Evolutionary conservation across 2,329 filamentous ascomycete genomes (phyloP).

Genomic region (Colletotrichum lupini): DNA sequence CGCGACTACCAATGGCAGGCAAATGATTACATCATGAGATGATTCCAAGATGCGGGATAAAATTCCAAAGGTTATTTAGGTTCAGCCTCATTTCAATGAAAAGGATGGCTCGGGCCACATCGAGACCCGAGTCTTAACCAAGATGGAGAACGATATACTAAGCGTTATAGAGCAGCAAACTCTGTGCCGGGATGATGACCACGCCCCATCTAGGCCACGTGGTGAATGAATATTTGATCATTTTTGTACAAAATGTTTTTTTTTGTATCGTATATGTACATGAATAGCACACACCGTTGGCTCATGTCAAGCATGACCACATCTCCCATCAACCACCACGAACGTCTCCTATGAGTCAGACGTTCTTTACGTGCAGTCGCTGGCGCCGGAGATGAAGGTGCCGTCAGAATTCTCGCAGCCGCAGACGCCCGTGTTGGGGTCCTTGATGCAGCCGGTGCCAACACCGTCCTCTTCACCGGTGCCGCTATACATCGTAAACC

Average conservation of each 20-base stretch:
- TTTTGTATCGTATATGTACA: background rate
- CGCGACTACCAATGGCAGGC: too few relatives aligned
- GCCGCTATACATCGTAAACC: background rate
- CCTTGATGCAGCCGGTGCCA: conserved; percentile 28
- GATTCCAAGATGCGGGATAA: accelerated
- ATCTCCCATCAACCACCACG: too few relatives aligned
- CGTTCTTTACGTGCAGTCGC: conserved; percentile 10
- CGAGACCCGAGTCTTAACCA: background rate
- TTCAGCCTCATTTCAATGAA: background rate
- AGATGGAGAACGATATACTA: background rate
- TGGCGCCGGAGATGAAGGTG: conserved; percentile 22
- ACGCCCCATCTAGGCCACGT: background rate
- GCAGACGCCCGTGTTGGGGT: conserved; percentile 30
- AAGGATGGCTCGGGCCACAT: background rate
- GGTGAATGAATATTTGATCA: background rate
- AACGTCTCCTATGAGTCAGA: background rate
- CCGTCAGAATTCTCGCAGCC: conserved; percentile 34
- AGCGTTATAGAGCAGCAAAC: background rate
- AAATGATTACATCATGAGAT: background rate
- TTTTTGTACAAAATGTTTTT: background rate
- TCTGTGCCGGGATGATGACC: background rate
- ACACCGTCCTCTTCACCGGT: conserved; percentile 2
- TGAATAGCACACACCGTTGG: background rate
- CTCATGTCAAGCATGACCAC: background rate
- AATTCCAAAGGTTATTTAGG: background rate